Evolutionary conservation across 352 stramenopile genomes (phyloP).

Genomic region (Vaucheria bursata): DNA sequence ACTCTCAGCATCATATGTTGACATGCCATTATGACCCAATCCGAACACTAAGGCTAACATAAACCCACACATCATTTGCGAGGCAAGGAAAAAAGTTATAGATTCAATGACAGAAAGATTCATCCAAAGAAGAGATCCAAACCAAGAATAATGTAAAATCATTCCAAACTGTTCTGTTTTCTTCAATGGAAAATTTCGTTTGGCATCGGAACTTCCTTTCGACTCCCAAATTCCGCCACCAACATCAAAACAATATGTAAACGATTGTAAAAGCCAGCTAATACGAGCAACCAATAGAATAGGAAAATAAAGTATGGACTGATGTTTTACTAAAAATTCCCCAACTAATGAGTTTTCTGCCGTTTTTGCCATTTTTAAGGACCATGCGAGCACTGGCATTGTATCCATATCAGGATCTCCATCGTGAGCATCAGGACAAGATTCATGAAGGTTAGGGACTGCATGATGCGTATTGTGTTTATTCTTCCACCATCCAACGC

Average conservation of each 20-base stretch:
- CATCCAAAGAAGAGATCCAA: constrained; percentile 64
- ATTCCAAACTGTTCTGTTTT: constrained; percentile 59
- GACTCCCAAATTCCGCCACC: constrained; percentile 59
- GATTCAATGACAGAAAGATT: constrained; percentile 62
- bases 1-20: constrained; percentile 84
- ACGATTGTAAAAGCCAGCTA: constrained; percentile 90
- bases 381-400: constrained; percentile 95
- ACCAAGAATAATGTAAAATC: constrained; percentile 79
- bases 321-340: constrained; percentile 50
- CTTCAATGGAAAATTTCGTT: background rate
- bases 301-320: constrained; percentile 92
- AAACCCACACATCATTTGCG: constrained; percentile 79
- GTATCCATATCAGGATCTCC: constrained; percentile 97
- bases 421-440: constrained; percentile 65
- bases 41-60: constrained; percentile 90
- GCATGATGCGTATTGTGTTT: constrained; percentile 96
- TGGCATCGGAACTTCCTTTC: constrained; percentile 14
- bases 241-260: constrained; percentile 81
- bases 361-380: constrained; percentile 79
- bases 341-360: constrained; percentile 48
- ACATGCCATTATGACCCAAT: constrained; percentile 96
- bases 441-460: constrained; percentile 90
- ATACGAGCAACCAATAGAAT: constrained; percentile 90
- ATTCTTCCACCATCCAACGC: constrained; percentile 67
- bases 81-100: constrained; percentile 67